Percentiles rank a stretch among this genome's conserved stretches.
Evolutionary conservation across 2,329 filamentous ascomycete genomes (phyloP).

Genomic region (Colletotrichum sansevieriae): DNA sequence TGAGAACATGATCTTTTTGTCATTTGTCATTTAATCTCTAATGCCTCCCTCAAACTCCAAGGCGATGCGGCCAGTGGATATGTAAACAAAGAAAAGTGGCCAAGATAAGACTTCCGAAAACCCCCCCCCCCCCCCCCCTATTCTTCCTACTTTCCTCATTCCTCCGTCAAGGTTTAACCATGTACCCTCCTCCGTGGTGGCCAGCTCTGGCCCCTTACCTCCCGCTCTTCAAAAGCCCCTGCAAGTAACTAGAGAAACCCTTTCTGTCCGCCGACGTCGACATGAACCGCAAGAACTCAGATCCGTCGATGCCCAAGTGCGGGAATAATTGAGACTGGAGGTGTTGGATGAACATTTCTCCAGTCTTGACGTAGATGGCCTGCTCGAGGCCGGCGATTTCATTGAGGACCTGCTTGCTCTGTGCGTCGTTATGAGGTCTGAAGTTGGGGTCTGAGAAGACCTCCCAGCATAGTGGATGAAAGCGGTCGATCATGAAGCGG

Average conservation of each 20-base stretch:
- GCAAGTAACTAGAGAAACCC: constrained; percentile 74
- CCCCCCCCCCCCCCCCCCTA: constrained; percentile 14
- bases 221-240: constrained; percentile 65
- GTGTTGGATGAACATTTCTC: constrained; percentile 81
- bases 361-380: constrained; percentile 90
- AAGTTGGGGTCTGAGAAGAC: constrained; percentile 84
- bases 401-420: constrained; percentile 86
- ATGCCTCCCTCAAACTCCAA: constrained; percentile 42
- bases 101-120: constrained; percentile 31
- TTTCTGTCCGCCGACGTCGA: constrained; percentile 72
- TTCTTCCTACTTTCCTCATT: constrained; percentile 1
- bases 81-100: constrained; percentile 42
- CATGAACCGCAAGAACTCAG: constrained; percentile 70
- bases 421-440: constrained; percentile 83
- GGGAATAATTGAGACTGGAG: constrained; percentile 75
- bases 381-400: constrained; percentile 92
- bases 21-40: constrained; percentile 42
- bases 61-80: constrained; percentile 43
- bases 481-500: constrained; percentile 87
- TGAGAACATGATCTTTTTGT: constrained; percentile 38
- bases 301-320: constrained; percentile 72
- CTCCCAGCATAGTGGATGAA: constrained; percentile 92
- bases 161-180: constrained; percentile 10
- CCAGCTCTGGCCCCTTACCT: constrained; percentile 34
- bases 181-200: constrained; percentile 25